These are phyloP conservation scores for Citrus inodora DNA, from an alignment of 345 rosid species.

Conservation along the genomic window DNA sequence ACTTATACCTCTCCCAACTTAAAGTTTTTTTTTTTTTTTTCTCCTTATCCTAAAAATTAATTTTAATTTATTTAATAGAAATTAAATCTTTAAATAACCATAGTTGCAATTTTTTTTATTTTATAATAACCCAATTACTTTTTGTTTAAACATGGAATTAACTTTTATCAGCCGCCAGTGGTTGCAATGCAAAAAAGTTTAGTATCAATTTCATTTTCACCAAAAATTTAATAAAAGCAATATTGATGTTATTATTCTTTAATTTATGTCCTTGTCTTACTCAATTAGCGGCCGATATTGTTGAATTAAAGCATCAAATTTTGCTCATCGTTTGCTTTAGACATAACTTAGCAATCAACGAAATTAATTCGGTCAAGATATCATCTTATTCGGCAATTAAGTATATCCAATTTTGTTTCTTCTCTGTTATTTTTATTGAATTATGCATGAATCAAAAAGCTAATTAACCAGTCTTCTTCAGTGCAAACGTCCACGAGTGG, in stretches of 20 bases:
- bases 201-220: not conserved
- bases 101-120: not conserved
- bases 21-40: not conserved
- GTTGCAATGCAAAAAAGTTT: not conserved
- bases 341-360: not conserved
- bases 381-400: not conserved
- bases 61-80: no score
- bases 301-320: not conserved
- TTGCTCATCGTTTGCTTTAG: not conserved
- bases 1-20: slow-evolving; percentile 4
- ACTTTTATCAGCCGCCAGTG: not conserved
- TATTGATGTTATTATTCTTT: not conserved
- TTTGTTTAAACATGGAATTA: not conserved
- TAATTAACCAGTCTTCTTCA: not conserved
- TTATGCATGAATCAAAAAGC: not conserved
- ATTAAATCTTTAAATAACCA: no score
- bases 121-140: not conserved
- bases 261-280: not conserved
- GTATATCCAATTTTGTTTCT: not conserved
- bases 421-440: not conserved
- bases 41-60: not conserved
- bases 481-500: not conserved
- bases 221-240: not conserved
- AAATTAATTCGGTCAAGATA: not conserved
- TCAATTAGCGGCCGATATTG: slow-evolving; percentile 2